Evolutionary conservation across 495 filamentous ascomycete species (phyloP).

Genomic region (Sabuloglossum arenarium): DNA sequence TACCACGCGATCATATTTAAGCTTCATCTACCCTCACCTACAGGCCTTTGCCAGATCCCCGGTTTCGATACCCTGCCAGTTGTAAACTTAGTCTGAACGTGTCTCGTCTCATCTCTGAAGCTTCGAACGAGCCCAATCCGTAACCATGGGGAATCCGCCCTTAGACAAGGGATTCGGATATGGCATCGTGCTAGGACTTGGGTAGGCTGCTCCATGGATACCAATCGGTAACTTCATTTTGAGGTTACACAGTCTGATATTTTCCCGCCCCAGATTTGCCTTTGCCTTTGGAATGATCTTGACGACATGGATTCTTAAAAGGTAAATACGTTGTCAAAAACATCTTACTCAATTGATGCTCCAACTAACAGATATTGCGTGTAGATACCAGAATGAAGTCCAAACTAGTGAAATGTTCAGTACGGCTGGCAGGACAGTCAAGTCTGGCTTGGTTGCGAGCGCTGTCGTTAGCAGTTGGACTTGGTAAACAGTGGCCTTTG

Average conservation of each 20-base stretch:
- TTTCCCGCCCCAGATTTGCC: conserved; percentile 50
- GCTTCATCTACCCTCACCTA: background rate
- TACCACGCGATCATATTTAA: background rate
- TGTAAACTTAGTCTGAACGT: background rate
- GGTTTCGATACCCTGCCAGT: background rate
- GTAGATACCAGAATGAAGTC: conserved; percentile 72
- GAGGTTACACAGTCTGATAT: conserved; percentile 19
- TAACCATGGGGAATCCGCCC: background rate
- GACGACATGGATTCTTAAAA: conserved; percentile 59
- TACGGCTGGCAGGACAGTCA: conserved; percentile 84
- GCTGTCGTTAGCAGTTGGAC: conserved; percentile 96
- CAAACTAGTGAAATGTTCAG: conserved; percentile 97
- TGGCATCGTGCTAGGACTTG: conserved; percentile 2
- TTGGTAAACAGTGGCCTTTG: conserved; percentile 32
- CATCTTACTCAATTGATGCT: background rate
- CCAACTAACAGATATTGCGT: background rate
- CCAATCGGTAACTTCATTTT: background rate
- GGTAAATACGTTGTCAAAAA: conserved; percentile 15
- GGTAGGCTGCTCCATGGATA: background rate
- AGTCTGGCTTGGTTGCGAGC: conserved; percentile 79
- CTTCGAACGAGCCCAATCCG: background rate
- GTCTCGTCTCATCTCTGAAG: background rate
- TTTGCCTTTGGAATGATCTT: conserved; percentile 60
- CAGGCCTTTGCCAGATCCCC: background rate
- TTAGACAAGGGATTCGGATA: conserved; percentile 4